Base-by-base conservation (phyloP, 176 grass and related monocot genomes). In the Musa acuminata region DNA sequence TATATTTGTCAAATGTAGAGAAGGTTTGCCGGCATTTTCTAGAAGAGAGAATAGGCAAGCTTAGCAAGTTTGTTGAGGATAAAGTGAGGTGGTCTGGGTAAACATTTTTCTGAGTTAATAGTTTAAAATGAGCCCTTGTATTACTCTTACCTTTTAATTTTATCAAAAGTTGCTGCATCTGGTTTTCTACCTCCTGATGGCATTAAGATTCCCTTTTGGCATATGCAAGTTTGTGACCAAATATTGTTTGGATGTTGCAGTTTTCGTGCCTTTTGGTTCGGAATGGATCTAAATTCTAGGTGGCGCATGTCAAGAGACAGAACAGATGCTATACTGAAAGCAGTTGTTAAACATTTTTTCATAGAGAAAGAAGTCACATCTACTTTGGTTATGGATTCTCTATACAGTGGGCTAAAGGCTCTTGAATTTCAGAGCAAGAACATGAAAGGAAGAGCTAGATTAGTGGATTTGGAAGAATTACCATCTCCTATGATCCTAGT, bases 1-100 rank as follows among this genome's bases (percentile, higher is more conserved):
- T 94, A 19, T 99, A 94, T 82, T 86, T 99, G 64, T 91, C 90
- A 78, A 99, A 99, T 83, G 95, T 99, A 62, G 95, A 99, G 80
- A 88, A 93, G 86, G 84, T 94, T 83, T 99, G 90, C 53, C 88
- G 86, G 25, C 88, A 89, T 65, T 99, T 94, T 87, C 69, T 99
- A 51, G 95, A 99, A 76, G 90, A 99, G 81, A 86, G 73, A 78
- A 91, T 84, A 91, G 85, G 78, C 82, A 99, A 94, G 66, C 78
- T 99, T 81, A 82, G 64, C 72, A 87, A 84, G 60, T 82, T 94
- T 54, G 83, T 99, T 77, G 87, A 91, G 62, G 95, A 99, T 85
- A 91, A 93, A 82, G 55, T 84, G 50, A 89, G 85, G 79, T 99
- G 95, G 95, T 85, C 95, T 72, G 94, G 95, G 88, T 97, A 27